phyloP scores from a whole-genome alignment of 2,329 filamentous ascomycete genomes.

The Claviceps monticola region DNA sequence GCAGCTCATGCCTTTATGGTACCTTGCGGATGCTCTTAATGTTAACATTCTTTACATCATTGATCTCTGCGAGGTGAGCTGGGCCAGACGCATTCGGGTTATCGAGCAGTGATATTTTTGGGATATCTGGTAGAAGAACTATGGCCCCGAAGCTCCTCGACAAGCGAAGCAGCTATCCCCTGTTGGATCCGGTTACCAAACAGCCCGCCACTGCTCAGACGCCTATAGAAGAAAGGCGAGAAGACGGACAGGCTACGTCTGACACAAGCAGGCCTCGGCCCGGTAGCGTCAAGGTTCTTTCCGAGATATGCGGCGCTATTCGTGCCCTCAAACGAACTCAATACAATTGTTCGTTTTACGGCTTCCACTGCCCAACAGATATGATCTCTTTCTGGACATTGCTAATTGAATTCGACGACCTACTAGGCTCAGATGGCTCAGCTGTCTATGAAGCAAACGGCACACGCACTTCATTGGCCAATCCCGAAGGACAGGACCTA shows the following conservation, averaged over 20 bases:
- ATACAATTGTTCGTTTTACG: constrained; percentile 11
- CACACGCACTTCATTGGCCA: constrained; percentile 1
- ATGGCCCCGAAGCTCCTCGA: constrained; percentile 16
- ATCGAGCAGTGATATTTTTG: neutral
- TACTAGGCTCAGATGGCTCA: constrained; percentile 13
- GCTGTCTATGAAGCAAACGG: constrained; percentile 7
- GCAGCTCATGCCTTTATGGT: neutral
- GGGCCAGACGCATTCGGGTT: neutral
- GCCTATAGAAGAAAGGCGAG: neutral
- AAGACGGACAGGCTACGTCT: constrained; percentile 4
- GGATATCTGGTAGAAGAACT: neutral
- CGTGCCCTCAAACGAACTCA: constrained; percentile 19
- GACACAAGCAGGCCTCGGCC: constrained; percentile 13
- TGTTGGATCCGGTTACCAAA: constrained; percentile 8
- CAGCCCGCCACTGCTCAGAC: neutral
- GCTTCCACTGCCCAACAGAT: neutral
- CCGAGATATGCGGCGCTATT: constrained; percentile 21
- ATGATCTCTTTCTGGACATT: neutral
- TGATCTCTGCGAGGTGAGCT: neutral
- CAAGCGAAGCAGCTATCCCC: constrained; percentile 15
- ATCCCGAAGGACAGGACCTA: neutral
- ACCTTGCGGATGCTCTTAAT: neutral
- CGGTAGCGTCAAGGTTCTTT: constrained; percentile 19
- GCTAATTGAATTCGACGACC: neutral
- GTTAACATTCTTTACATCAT: neutral